These are phyloP conservation scores for Coniochaeta ligniaria DNA, from an alignment of 2,329 filamentous ascomycete genomes.

Conservation along the genomic window DNA sequence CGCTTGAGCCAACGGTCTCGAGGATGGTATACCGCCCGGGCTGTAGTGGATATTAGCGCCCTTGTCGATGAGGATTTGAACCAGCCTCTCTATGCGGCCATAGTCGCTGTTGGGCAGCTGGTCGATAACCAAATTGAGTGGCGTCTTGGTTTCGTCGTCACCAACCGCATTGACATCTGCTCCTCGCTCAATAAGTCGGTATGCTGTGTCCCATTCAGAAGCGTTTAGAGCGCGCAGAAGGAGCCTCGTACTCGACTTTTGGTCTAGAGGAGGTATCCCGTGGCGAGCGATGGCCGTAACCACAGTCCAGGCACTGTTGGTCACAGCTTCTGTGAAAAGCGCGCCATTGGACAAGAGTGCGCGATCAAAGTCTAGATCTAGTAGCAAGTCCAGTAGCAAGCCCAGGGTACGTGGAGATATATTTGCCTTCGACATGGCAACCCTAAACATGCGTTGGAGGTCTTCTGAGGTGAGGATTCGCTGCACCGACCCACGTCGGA, in stretches of 20 bases:
- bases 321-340: not conserved
- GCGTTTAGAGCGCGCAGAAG: not conserved
- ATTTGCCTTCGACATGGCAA: not conserved
- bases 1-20: not conserved
- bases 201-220: not conserved
- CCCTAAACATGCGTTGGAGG: not conserved
- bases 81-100: not conserved
- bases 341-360: not conserved
- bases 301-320: not conserved
- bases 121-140: not conserved
- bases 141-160: not conserved
- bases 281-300: not conserved
- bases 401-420: not conserved
- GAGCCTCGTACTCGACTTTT: not conserved
- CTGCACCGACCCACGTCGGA: not conserved
- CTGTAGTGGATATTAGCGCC: slow-evolving; percentile 1
- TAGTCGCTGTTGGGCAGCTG: not conserved
- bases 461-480: not conserved
- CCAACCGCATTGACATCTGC: not conserved
- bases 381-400: not conserved
- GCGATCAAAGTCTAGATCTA: not conserved
- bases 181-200: not conserved
- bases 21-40: not conserved
- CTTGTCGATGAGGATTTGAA: not conserved
- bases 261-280: not conserved